Evolutionary conservation across 257 asterid species (phyloP), one percentile per base, ranked within the genome.

Genomic region (Ajuga chamaepitys): DNA sequence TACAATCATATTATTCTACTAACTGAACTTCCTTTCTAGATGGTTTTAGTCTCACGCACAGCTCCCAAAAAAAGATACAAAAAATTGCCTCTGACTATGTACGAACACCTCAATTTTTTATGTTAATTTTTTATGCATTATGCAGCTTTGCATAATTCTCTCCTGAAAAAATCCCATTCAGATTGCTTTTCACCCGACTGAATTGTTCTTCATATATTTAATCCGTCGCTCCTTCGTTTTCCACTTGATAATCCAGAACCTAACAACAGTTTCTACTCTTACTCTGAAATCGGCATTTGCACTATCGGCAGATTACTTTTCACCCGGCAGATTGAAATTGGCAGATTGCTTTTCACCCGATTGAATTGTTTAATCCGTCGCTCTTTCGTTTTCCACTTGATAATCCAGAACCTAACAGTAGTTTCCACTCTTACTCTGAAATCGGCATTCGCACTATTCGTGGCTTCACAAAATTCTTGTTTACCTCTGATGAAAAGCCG

Each of bases 301-400:
- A 40, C 61, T 46, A 6, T 58, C n/a, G n/a, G n/a, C n/a, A n/a
- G n/a, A n/a, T n/a, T n/a, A n/a, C n/a, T n/a, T n/a, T n/a, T n/a
- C n/a, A n/a, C n/a, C n/a, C n/a, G n/a, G n/a, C n/a, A n/a, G n/a
- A n/a, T n/a, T n/a, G n/a, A n/a, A n/a, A n/a, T n/a, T n/a, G n/a
- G n/a, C n/a, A n/a, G n/a, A n/a, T n/a, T n/a, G n/a, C n/a, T n/a
- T n/a, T n/a, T n/a, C n/a, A n/a, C n/a, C n/a, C n/a, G n/a, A n/a
- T n/a, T n/a, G n/a, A n/a, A n/a, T n/a, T n/a, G n/a, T n/a, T 64
- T 71, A 44, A 87, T 56, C 32, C 63, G 85, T 58, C 62, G 73
- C 74, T 48, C 60, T 77, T 74, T 75, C 58, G 89, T 73, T 81
- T 77, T 62, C 88, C 88, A 83, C 65, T 75, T 65, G 67, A 76